Conservation (phyloP, 1,284 basidiomycete species). For the Ustilago sp. region DNA sequence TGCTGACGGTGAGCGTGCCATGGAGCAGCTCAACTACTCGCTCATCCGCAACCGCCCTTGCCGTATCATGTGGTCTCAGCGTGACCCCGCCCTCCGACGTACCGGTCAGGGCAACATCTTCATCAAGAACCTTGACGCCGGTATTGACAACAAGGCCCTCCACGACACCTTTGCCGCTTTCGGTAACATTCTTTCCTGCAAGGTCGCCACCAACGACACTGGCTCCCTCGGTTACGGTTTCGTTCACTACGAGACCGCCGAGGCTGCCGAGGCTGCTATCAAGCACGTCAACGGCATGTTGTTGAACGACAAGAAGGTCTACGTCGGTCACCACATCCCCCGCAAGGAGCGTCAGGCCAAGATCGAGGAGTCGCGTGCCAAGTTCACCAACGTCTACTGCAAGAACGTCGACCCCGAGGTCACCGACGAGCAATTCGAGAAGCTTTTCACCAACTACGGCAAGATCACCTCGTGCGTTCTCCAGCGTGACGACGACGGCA, state of each 20-base stretch:
- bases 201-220: constrained; percentile 78
- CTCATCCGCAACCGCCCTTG: constrained; percentile 98
- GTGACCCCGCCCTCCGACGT: constrained; percentile 98
- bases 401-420: constrained; percentile 94
- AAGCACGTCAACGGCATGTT: constrained; percentile 99
- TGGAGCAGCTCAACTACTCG: constrained; percentile 99
- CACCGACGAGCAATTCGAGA: constrained; percentile 86
- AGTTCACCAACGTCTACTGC: constrained; percentile 98
- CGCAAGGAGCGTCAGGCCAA: constrained; percentile 86
- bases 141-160: constrained; percentile 99
- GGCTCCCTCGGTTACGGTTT: constrained; percentile 80
- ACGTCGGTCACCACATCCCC: constrained; percentile 96
- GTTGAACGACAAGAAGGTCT: constrained; percentile 89
- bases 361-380: constrained; percentile 94
- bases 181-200: constrained; percentile 98
- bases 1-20: constrained; percentile 96
- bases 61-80: constrained; percentile 99
- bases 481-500: constrained; percentile 83
- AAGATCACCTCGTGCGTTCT: constrained; percentile 87
- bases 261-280: constrained; percentile 90
- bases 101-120: constrained; percentile 99
- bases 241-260: constrained; percentile 98
- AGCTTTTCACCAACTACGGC: constrained; percentile 84
- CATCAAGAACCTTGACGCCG: constrained; percentile 99
- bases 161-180: constrained; percentile 99